Evolutionary conservation across 176 grass and related monocot genomes (phyloP).

Genomic region (Stipa capillata): DNA sequence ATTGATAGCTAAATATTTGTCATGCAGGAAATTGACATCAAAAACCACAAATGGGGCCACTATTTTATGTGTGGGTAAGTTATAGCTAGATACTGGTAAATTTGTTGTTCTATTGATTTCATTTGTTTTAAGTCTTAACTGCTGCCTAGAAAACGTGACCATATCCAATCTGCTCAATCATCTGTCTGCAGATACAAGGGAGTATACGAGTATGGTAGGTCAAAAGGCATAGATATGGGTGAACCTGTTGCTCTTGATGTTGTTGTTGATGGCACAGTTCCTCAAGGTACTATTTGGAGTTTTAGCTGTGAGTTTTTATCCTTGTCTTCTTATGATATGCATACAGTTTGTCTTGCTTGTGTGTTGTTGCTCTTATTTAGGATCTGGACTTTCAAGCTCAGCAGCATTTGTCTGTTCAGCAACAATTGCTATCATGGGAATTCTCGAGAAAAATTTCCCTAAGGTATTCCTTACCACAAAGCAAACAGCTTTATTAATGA

Average conservation of each 20-base stretch:
- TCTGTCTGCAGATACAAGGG: slow-evolving; percentile 75
- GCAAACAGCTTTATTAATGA: background rate
- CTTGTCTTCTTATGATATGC: background rate
- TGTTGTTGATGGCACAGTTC: slow-evolving; percentile 88
- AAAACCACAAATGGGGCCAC: slow-evolving; percentile 95
- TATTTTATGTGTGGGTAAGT: slow-evolving; percentile 98
- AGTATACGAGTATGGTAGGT: slow-evolving; percentile 65
- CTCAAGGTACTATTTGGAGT: slow-evolving; percentile 39
- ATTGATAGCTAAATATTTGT: slow-evolving; percentile 4
- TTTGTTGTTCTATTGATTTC: background rate
- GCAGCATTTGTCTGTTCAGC: slow-evolving; percentile 98
- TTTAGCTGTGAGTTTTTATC: background rate
- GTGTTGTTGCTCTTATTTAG: slow-evolving; percentile 27
- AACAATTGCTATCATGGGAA: slow-evolving; percentile 91
- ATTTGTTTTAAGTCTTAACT: background rate
- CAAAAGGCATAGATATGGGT: slow-evolving; percentile 63
- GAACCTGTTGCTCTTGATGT: slow-evolving; percentile 64
- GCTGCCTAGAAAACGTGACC: background rate
- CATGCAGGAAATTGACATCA: slow-evolving; percentile 81
- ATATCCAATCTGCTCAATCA: background rate
- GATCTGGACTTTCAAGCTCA: slow-evolving; percentile 92
- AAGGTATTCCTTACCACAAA: slow-evolving; percentile 49
- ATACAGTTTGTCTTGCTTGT: background rate
- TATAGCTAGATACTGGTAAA: background rate
- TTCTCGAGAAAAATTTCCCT: slow-evolving; percentile 61